These are phyloP conservation scores for Puccinia sorghi DNA, from an alignment of 1,284 basidiomycete genomes.

Conservation along the genomic window DNA sequence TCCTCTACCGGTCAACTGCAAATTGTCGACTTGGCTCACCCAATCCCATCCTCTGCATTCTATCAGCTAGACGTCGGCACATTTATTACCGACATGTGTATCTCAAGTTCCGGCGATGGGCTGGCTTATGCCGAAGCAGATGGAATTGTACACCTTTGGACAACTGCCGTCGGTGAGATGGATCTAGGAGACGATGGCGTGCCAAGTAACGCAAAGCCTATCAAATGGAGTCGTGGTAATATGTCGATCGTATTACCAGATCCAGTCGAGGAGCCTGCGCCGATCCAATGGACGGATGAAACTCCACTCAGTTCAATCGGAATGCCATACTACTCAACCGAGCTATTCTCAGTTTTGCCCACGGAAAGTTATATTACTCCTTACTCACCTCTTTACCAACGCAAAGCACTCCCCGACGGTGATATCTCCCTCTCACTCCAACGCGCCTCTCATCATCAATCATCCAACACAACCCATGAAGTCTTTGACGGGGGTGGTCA, in stretches of 20 bases:
- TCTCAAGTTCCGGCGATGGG: conserved; percentile 84
- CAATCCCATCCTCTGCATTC: conserved; percentile 53
- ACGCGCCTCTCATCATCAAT: conserved; percentile 82
- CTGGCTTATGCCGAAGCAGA: conserved; percentile 89
- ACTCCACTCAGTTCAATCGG: conserved; percentile 88
- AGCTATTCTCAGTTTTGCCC: conserved; percentile 75
- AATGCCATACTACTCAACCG: conserved; percentile 78
- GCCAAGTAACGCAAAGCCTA: conserved; percentile 61
- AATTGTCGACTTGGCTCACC: conserved; percentile 77
- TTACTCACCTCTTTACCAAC: conserved; percentile 61
- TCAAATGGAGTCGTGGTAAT: conserved; percentile 86
- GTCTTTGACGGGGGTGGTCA: conserved; percentile 77
- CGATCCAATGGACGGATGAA: conserved; percentile 75
- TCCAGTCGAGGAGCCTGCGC: conserved; percentile 66
- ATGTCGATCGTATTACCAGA: conserved; percentile 79
- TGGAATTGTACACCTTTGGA: conserved; percentile 80
- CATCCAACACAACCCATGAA: conserved; percentile 76
- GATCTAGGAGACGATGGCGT: conserved; percentile 66
- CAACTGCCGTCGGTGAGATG: conserved; percentile 60
- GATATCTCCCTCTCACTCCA: conserved; percentile 63
- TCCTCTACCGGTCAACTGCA: conserved; percentile 87
- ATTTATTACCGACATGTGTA: conserved; percentile 76
- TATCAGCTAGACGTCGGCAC: conserved; percentile 64
- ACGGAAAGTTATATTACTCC: conserved; percentile 61
- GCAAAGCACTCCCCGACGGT: conserved; percentile 58